A percentile compares a stretch with the other conserved stretches of the same genome.
phyloP scores from a whole-genome alignment of 2,329 filamentous ascomycete species.

The Colletotrichum lini region DNA sequence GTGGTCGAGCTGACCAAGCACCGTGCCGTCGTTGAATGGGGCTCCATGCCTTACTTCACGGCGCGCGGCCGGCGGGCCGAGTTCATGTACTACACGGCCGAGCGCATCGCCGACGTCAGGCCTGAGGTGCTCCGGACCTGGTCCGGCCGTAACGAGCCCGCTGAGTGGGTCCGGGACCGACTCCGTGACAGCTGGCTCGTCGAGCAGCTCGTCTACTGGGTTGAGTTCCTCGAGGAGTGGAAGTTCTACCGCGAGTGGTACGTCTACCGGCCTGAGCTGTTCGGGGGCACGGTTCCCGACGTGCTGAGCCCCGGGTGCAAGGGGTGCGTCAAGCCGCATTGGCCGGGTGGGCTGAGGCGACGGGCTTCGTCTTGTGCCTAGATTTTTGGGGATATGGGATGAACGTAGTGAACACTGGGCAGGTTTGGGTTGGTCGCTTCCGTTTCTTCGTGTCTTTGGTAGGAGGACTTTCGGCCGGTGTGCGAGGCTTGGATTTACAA shows the following conservation, averaged over 20 bases:
- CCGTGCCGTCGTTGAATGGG: slow-evolving; percentile 43
- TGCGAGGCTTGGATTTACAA: slow-evolving; percentile 8
- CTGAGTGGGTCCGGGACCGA: slow-evolving; percentile 36
- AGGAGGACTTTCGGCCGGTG: slow-evolving; percentile 19
- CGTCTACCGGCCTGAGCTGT: slow-evolving; percentile 41
- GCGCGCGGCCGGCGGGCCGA: slow-evolving; percentile 40
- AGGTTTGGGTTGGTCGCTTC: not conserved
- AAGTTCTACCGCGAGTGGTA: slow-evolving; percentile 44
- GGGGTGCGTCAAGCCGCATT: slow-evolving; percentile 36
- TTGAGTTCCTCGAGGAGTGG: slow-evolving; percentile 43
- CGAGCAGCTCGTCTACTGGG: slow-evolving; percentile 44
- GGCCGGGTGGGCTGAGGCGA: slow-evolving; percentile 34
- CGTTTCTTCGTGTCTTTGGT: slow-evolving; percentile 12
- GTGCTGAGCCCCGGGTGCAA: slow-evolving; percentile 38
- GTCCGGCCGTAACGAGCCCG: slow-evolving; percentile 13
- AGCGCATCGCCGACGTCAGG: slow-evolving; percentile 35
- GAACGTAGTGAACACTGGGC: too few relatives aligned
- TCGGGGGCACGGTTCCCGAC: slow-evolving; percentile 37
- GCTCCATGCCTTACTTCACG: slow-evolving; percentile 42
- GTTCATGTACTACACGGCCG: slow-evolving; percentile 41
- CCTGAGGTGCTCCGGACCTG: slow-evolving; percentile 36
- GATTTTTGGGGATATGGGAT: not conserved
- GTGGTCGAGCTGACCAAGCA: slow-evolving; percentile 40
- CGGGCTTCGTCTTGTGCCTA: slow-evolving; percentile 35
- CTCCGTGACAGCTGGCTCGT: slow-evolving; percentile 43